Evolutionary conservation across 192 early-diverging fungal species (phyloP), one percentile per base, ranked within the genome.

Genomic region (Pilaira anomala): DNA sequence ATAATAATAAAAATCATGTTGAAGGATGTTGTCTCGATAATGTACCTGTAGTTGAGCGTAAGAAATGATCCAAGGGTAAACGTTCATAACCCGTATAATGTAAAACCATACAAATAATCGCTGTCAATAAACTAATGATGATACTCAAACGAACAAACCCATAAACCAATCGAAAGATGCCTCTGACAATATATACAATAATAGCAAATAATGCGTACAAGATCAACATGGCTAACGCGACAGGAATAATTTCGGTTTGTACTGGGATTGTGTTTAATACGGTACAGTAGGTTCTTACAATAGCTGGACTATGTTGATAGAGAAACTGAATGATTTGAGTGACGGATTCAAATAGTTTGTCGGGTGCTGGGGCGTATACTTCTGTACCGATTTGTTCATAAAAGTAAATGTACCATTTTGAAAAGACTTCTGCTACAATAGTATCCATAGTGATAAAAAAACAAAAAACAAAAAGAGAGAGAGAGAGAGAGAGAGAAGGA

Each of bases 191-290:
- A 48, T 51, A 40, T 0, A 66, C 29, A 16, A 72, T 55, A 11
- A 72, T 41, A 21, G 59, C 66, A 48, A 72, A 72, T 11, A 72
- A 16, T 5, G 50, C 53, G 48, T 72, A 72, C 7, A 72, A 26
- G n/a, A 66, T 51, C 16, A 72, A 21, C 5, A 72, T 49, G 2
- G 65, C 65, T 1, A 72, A 12, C 9, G 65, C 48, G 26, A 62
- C 65, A 1, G 70, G 70, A 8, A 72, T 46, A 19, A 72, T 62
- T 9, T 72, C 65, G 25, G 65, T 53, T 46, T 72, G 65, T 8
- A 72, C 58, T 30, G 65, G 70, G 25, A 68, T 39, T 8, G 66
- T 44, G 3, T 50, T 46, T 18, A 68, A 55, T 12, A 41, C 28
- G 40, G 28, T 44, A 30, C 51, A 60, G 19, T 53, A 62, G 22